These are phyloP conservation scores for Mikania micrantha DNA, from an alignment of 129 eudicot species.

Conservation along the genomic window DNA sequence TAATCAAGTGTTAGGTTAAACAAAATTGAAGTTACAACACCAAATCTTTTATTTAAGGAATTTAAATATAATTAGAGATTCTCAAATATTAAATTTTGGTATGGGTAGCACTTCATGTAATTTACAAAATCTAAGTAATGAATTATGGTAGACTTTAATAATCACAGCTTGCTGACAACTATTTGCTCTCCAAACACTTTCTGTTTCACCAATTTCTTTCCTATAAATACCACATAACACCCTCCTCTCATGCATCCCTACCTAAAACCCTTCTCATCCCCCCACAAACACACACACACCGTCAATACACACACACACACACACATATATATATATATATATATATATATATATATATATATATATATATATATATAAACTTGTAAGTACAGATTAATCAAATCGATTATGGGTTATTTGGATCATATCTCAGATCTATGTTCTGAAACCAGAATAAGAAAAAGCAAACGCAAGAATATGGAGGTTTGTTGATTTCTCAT, in stretches of 20 bases:
- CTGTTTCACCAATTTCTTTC: conserved; percentile 1
- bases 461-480: conserved; percentile 53
- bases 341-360: no score
- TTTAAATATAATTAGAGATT: background rate
- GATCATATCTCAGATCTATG: conserved; percentile 61
- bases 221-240: conserved; percentile 15
- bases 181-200: conserved; percentile 7
- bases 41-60: background rate
- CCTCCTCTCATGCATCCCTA: conserved; percentile 3
- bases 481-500: conserved; percentile 28
- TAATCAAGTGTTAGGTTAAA: no score
- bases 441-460: conserved; percentile 33
- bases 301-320: background rate
- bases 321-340: no score
- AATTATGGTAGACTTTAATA: conserved; percentile 8
- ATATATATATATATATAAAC: background rate
- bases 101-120: conserved; percentile 24
- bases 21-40: no score
- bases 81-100: background rate
- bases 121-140: conserved; percentile 9
- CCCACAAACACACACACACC: background rate
- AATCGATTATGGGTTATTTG: conserved; percentile 50
- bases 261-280: conserved; percentile 16
- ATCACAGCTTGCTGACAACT: conserved; percentile 27
- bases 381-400: background rate